phyloP scores from a whole-genome alignment of 2,329 filamentous ascomycete genomes.

The Sporothrix euskadiensis region DNA sequence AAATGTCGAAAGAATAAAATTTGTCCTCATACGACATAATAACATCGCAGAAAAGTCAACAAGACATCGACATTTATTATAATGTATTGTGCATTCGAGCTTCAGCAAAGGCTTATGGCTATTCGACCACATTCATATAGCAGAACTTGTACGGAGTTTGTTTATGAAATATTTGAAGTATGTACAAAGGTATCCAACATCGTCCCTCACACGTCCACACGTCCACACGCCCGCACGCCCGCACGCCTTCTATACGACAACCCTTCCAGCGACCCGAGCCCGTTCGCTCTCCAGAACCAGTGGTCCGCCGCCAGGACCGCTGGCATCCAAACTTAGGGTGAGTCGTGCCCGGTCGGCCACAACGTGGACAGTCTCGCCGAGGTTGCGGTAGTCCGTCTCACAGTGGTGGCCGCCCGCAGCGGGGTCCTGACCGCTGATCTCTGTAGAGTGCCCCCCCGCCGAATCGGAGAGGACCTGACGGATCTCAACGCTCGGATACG shows the following conservation, averaged over 20 bases:
- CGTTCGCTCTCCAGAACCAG: conserved; percentile 65
- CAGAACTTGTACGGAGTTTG: not conserved
- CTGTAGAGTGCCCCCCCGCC: not conserved
- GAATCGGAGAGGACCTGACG: conserved; percentile 52
- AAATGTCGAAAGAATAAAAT: not conserved
- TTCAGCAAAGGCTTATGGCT: not conserved
- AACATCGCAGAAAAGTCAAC: too few relatives aligned
- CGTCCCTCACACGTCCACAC: not conserved
- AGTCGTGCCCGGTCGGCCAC: conserved; percentile 69
- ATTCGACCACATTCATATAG: not conserved
- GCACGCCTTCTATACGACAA: conserved; percentile 37
- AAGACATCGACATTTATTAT: too few relatives aligned
- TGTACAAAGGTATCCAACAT: not conserved
- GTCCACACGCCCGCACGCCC: too few relatives aligned
- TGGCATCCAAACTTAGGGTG: conserved; percentile 70
- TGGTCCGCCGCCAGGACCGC: conserved; percentile 64
- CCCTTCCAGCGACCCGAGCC: conserved; percentile 40
- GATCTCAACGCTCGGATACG: conserved; percentile 78
- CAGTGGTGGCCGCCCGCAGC: conserved; percentile 46
- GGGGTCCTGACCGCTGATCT: not conserved
- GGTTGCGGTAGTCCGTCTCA: conserved; percentile 78
- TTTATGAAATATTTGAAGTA: not conserved
- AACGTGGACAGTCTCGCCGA: conserved; percentile 75
- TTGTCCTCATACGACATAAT: not conserved
- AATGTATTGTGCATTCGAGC: not conserved